These are phyloP conservation scores for Lachnellula cervina DNA, from an alignment of 2,329 filamentous ascomycete species.

Conservation along the genomic window DNA sequence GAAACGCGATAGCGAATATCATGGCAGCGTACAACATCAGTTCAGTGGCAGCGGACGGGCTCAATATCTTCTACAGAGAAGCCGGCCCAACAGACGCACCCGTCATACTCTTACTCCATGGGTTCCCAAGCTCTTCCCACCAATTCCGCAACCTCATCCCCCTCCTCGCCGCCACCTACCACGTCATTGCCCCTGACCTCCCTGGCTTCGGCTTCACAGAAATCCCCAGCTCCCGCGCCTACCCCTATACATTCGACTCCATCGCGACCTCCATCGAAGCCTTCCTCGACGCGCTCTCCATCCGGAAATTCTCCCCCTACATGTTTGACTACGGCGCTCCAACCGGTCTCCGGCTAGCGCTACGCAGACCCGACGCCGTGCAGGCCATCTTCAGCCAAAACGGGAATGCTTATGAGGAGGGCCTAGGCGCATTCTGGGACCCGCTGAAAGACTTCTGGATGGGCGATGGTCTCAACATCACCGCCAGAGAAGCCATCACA, in stretches of 20 bases:
- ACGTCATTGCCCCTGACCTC: slow-evolving; percentile 51
- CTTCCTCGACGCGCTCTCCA: slow-evolving; percentile 44
- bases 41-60: slow-evolving; percentile 30
- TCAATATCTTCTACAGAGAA: slow-evolving; percentile 39
- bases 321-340: slow-evolving; percentile 62
- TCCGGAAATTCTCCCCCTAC: slow-evolving; percentile 49
- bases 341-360: slow-evolving; percentile 47
- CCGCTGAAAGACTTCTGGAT: slow-evolving; percentile 20
- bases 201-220: slow-evolving; percentile 57
- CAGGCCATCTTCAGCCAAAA: slow-evolving; percentile 54
- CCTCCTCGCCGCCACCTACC: slow-evolving; percentile 36
- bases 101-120: slow-evolving; percentile 41
- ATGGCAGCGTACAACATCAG: slow-evolving; percentile 16
- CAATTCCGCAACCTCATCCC: slow-evolving; percentile 43
- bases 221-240: slow-evolving; percentile 43
- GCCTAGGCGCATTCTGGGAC: slow-evolving; percentile 38
- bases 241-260: slow-evolving; percentile 50
- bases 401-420: slow-evolving; percentile 56
- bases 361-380: slow-evolving; percentile 43
- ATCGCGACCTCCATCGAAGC: slow-evolving; percentile 43
- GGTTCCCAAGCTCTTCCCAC: slow-evolving; percentile 41
- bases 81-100: slow-evolving; percentile 31
- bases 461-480: neutral
- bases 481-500: slow-evolving; percentile 12
- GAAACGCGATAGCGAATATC: neutral